Percentiles rank a stretch among this genome's conserved stretches.
Evolutionary conservation across 805 yeast species (phyloP).

Genomic region (Starmerella sirachaensis): DNA sequence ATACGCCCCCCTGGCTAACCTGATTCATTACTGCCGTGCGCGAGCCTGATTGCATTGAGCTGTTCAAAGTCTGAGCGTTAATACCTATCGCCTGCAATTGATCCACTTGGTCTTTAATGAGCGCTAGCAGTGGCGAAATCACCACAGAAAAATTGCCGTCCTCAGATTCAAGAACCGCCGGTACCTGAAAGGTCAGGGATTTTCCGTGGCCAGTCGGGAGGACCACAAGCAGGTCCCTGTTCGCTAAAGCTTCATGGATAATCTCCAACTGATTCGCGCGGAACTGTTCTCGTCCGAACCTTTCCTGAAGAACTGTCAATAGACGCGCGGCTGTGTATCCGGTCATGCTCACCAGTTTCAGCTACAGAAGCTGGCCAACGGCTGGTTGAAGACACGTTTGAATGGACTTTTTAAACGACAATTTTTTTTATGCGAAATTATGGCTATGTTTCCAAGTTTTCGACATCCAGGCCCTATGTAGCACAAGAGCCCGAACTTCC

Average conservation of each 20-base stretch:
- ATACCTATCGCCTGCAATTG: slow-evolving; percentile 55
- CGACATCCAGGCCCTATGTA: slow-evolving; percentile 27
- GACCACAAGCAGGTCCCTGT: slow-evolving; percentile 79
- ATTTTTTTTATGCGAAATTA: not conserved
- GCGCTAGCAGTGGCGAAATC: slow-evolving; percentile 82
- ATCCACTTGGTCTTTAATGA: slow-evolving; percentile 93
- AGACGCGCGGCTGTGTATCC: not conserved
- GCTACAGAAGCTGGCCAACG: too few species aligned
- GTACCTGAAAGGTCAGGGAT: slow-evolving; percentile 86
- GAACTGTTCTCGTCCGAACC: slow-evolving; percentile 17
- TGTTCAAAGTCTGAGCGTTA: slow-evolving; percentile 74
- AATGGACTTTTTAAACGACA: not conserved
- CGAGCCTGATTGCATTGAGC: slow-evolving; percentile 53
- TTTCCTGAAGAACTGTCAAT: slow-evolving; percentile 14
- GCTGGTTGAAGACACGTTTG: not conserved
- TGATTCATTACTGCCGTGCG: slow-evolving; percentile 47
- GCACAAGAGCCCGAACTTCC: slow-evolving; percentile 28
- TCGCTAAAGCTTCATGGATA: slow-evolving; percentile 27
- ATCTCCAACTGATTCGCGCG: slow-evolving; percentile 23
- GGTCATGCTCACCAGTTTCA: too few species aligned
- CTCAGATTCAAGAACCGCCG: slow-evolving; percentile 57
- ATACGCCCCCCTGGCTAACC: slow-evolving; percentile 47
- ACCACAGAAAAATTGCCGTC: slow-evolving; percentile 48
- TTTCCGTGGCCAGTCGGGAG: slow-evolving; percentile 99
- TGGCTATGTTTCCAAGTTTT: slow-evolving; percentile 26